Base-by-base conservation (phyloP, 192 early-diverging fungal genomes). In the Globomyces pollinis-pini region DNA sequence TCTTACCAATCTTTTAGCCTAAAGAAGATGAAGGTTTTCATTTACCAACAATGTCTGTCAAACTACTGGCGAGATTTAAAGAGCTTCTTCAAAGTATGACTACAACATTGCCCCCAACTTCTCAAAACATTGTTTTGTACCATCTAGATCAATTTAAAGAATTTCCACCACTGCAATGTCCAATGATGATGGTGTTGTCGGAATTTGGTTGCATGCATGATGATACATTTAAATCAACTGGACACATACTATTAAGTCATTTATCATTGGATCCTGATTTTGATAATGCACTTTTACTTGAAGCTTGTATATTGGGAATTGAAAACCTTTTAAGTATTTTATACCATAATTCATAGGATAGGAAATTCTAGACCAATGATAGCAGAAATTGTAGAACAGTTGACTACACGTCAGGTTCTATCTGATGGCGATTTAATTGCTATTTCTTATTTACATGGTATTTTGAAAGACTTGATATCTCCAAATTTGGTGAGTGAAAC, bases 391-490 rank as follows among this genome's bases (percentile, higher is more conserved):
- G 32, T 78, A 23, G 61, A 57, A 8, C 78, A 68, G 53, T 45
- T 78, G 20, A 62, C 68, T 9, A 35, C 54, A 4, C 38, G 64
- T 38, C 5, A 66, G 2, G 38, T 70, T 28, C 64, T 66, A 13
- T 70, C 64, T 53, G 78, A 80, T 50, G 78, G 78, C 20, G 78
- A 80, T 21, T 43, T 80, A 12, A 63, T 80, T 35, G 76, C 77
- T 8, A 57, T 80, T n/a, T 64, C 75, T 38, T 80, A 76, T 54
- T 24, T 74, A 16, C 54, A 60, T 21, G 78, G 78, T 38, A 24
- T 71, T 5, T 67, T 80, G 16, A 51, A 65, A 29, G 70, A 79
- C 12, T 60, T 78, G 39, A 61, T 53, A 28, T 20, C 44, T 6
- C n/a, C n/a, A n/a, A n/a, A n/a, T n/a, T n/a, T n/a, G n/a, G n/a